These are phyloP conservation scores for Biancaea sappan DNA, from an alignment of 306 rosid genomes.

Conservation along the genomic window DNA sequence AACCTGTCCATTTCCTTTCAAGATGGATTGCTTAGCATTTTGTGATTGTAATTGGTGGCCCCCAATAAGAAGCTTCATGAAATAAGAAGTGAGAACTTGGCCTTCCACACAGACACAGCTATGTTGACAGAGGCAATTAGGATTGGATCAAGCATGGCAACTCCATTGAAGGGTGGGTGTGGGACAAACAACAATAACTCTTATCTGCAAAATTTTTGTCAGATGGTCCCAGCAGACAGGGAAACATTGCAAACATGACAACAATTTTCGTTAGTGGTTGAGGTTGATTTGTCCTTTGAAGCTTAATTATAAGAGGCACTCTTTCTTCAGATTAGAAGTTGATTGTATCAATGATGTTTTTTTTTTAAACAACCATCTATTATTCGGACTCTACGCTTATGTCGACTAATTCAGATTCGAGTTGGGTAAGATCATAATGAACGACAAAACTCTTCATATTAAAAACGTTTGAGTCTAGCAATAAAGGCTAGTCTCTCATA, in stretches of 20 bases:
- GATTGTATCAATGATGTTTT: no score
- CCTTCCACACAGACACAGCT: constrained; percentile 32
- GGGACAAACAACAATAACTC: constrained; percentile 28
- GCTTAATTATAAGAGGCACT: background rate
- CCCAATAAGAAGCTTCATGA: constrained; percentile 32
- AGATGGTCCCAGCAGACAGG: background rate
- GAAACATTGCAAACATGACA: constrained; percentile 10
- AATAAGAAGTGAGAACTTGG: background rate
- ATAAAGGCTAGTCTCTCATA: no score
- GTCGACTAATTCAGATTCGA: no score
- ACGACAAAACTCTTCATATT: no score
- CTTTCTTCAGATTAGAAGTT: background rate
- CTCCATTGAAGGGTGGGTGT: constrained; percentile 44
- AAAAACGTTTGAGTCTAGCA: no score
- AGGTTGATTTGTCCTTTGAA: constrained; percentile 23
- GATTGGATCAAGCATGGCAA: constrained; percentile 48
- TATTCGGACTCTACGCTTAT: no score
- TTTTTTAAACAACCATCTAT: no score
- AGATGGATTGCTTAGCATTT: no score
- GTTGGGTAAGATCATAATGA: no score
- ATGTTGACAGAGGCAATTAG: constrained; percentile 34
- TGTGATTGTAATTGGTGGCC: no score
- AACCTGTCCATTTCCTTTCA: no score
- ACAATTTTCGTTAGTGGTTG: constrained; percentile 28
- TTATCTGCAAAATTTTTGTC: constrained; percentile 29